These are phyloP conservation scores for Cruciata laevipes DNA, from an alignment of 257 asterid species.

Conservation along the genomic window DNA sequence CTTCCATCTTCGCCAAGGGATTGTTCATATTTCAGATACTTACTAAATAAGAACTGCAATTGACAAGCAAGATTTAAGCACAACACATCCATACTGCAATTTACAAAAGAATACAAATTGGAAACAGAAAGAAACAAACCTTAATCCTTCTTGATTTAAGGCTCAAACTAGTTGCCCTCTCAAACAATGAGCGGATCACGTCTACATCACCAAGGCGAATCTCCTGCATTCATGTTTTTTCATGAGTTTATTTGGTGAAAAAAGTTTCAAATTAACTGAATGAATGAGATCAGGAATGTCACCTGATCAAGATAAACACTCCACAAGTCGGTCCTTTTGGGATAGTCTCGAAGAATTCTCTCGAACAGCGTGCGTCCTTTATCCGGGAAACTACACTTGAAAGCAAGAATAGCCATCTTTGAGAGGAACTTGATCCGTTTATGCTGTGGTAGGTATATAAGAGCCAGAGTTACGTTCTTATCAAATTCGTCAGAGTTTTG, in stretches of 20 bases:
- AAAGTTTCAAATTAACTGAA: neutral
- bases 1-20: constrained; percentile 58
- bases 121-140: constrained; percentile 23
- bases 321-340: constrained; percentile 93
- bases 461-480: constrained; percentile 57
- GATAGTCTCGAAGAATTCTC: constrained; percentile 75
- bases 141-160: constrained; percentile 80
- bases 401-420: constrained; percentile 80
- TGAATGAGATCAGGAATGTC: constrained; percentile 9
- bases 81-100: neutral
- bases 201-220: constrained; percentile 69
- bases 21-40: constrained; percentile 73
- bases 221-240: constrained; percentile 46
- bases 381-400: constrained; percentile 80
- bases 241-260: constrained; percentile 1
- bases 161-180: constrained; percentile 81
- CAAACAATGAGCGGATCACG: constrained; percentile 74
- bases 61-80: neutral
- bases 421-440: constrained; percentile 77
- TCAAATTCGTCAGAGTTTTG: constrained; percentile 55
- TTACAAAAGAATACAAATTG: too few relatives aligned
- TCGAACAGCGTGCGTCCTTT: constrained; percentile 86
- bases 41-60: constrained; percentile 78
- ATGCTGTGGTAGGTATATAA: constrained; percentile 57
- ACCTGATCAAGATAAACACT: constrained; percentile 90